Percentiles rank a stretch among this genome's conserved stretches.
Evolutionary conservation across 1,139 yeast genomes (phyloP).

Genomic region (Chernovozyma aurita): DNA sequence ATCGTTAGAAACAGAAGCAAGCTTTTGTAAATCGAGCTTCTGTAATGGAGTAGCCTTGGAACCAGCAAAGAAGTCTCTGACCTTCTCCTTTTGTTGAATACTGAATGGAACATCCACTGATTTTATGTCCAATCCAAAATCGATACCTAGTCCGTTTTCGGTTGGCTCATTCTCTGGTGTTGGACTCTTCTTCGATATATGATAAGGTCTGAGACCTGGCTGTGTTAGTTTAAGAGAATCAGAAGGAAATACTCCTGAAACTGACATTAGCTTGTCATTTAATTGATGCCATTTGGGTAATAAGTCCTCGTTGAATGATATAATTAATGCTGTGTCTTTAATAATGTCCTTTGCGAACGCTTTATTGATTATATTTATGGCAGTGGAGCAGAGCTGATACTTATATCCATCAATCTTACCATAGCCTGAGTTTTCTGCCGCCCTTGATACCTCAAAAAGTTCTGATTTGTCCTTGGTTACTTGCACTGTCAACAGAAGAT

Average conservation of each 20-base stretch:
- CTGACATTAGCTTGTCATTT: constrained; percentile 16
- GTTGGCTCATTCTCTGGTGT: constrained; percentile 1
- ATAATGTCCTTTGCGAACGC: constrained; percentile 27
- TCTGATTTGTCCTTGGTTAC: not conserved
- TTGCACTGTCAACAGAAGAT: constrained; percentile 4
- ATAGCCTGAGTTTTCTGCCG: not conserved
- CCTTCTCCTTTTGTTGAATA: constrained; percentile 27
- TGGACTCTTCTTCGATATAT: not conserved
- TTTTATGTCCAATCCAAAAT: constrained; percentile 27
- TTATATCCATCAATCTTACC: constrained; percentile 13
- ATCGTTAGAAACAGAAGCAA: not conserved
- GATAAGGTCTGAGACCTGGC: constrained; percentile 6
- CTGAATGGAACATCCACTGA: constrained; percentile 33
- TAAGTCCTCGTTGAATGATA: constrained; percentile 21
- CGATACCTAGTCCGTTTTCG: constrained; percentile 27
- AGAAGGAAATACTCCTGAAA: not conserved
- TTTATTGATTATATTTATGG: constrained; percentile 27
- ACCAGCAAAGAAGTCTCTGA: constrained; percentile 19
- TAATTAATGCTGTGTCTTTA: constrained; percentile 15
- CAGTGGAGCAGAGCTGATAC: constrained; percentile 32
- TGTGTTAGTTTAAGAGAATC: not conserved
- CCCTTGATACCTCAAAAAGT: not conserved
- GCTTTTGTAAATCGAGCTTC: not conserved
- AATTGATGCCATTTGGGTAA: constrained; percentile 31
- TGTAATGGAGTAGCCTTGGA: constrained; percentile 1